Evolutionary conservation across 768 basidiomycete species (phyloP).

Genomic region (Rhodocollybia butyracea): DNA sequence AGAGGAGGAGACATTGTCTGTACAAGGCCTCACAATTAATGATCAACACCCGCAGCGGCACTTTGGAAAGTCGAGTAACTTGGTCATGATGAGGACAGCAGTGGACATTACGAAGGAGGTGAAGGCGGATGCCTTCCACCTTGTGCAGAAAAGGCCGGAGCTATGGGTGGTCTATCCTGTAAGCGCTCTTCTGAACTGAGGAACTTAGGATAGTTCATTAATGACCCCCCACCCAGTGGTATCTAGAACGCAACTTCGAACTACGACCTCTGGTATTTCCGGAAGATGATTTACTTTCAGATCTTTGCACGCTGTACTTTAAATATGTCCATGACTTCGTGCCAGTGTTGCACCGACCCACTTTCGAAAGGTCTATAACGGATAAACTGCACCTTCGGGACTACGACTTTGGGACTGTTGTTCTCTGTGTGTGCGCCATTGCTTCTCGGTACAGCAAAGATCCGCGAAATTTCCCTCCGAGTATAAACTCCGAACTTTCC

Average conservation of each 20-base stretch:
- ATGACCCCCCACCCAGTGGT: no score
- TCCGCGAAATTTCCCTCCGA: constrained; percentile 31
- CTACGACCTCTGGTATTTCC: constrained; percentile 24
- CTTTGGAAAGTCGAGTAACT: constrained; percentile 36
- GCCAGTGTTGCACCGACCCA: constrained; percentile 50
- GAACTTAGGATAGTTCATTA: no score
- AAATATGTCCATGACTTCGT: constrained; percentile 29
- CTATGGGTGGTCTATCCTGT: constrained; percentile 17
- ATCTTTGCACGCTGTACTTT: constrained; percentile 51
- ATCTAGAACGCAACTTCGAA: background rate
- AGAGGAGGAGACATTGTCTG: background rate
- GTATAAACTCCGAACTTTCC: background rate
- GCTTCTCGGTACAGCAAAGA: constrained; percentile 43
- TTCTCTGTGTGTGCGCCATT: constrained; percentile 50
- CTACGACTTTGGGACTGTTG: constrained; percentile 33
- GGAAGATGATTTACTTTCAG: constrained; percentile 29
- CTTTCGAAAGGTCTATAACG: constrained; percentile 38
- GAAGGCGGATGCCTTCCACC: constrained; percentile 18
- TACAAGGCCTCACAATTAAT: background rate
- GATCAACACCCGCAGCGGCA: background rate
- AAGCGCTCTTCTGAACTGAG: constrained; percentile 22
- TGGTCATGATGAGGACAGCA: constrained; percentile 43
- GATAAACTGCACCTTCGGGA: background rate
- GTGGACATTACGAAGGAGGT: constrained; percentile 38
- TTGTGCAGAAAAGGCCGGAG: constrained; percentile 8